phyloP scores from a whole-genome alignment of 1,139 yeast genomes.

The Pichia norvegensis region DNA sequence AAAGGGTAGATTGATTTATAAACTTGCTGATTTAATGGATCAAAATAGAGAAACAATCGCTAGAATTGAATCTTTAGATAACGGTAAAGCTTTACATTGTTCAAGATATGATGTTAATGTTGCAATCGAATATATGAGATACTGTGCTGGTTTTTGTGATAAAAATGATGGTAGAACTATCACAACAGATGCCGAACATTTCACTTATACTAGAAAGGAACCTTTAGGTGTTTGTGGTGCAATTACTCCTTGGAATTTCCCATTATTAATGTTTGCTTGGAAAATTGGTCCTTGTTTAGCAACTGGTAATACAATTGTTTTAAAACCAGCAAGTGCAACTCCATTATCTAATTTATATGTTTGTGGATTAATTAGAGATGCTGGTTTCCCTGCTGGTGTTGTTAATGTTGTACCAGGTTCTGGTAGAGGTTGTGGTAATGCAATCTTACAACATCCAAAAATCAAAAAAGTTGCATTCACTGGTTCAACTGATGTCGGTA shows the following conservation, averaged over 20 bases:
- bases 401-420: constrained; percentile 69
- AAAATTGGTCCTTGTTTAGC: constrained; percentile 80
- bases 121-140: constrained; percentile 49
- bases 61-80: constrained; percentile 73
- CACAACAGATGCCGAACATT: constrained; percentile 56
- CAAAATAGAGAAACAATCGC: constrained; percentile 53
- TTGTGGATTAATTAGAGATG: constrained; percentile 53
- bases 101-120: constrained; percentile 53
- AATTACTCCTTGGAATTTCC: constrained; percentile 87
- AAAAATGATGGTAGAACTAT: constrained; percentile 62
- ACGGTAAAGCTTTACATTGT: constrained; percentile 63
- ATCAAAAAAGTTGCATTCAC: constrained; percentile 79
- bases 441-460: constrained; percentile 58
- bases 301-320: constrained; percentile 70
- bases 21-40: constrained; percentile 60
- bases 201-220: constrained; percentile 53
- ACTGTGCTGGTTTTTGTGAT: constrained; percentile 81
- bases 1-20: constrained; percentile 50
- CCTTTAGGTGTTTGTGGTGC: constrained; percentile 79
- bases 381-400: constrained; percentile 77
- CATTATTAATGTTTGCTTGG: constrained; percentile 78
- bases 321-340: constrained; percentile 79
- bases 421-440: constrained; percentile 73
- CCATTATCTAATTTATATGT: constrained; percentile 70
- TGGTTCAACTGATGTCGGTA: constrained; percentile 80